phyloP scores from a whole-genome alignment of 305 asterid species.

The Solanum hybrid region DNA sequence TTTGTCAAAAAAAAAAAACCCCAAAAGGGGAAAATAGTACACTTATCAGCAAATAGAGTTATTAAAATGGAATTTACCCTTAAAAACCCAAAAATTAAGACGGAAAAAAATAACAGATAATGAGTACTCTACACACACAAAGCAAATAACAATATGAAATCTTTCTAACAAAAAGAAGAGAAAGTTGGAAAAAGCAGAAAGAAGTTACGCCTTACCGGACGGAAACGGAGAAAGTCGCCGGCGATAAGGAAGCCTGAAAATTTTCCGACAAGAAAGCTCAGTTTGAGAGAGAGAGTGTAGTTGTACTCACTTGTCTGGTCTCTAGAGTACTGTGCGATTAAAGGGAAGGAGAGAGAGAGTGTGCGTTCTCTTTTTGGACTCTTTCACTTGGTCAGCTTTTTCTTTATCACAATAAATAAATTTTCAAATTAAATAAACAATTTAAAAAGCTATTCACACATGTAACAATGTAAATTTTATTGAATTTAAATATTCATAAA shows the following conservation, averaged over 20 bases:
- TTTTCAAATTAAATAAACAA: background rate
- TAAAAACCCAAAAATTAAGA: background rate
- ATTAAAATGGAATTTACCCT: background rate
- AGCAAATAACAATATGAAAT: background rate
- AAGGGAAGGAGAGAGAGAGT: background rate
- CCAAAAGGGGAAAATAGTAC: background rate
- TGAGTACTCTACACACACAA: background rate
- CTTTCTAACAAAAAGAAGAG: background rate
- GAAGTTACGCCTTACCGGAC: background rate
- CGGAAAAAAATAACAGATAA: background rate
- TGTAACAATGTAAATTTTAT: too few relatives aligned
- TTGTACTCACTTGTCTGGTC: background rate
- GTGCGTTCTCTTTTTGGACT: conserved; percentile 1
- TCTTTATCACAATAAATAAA: background rate
- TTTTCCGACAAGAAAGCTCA: background rate
- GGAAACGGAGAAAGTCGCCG: background rate
- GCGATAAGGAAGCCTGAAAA: background rate
- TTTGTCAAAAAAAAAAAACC: background rate
- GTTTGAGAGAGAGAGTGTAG: background rate
- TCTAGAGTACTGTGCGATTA: conserved; percentile 7
- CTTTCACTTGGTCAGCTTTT: background rate
- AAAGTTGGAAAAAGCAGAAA: background rate
- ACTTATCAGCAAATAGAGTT: background rate
- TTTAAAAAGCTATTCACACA: background rate
- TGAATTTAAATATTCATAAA: background rate